Evolutionary conservation across 805 yeast genomes (phyloP), one percentile per base, ranked within the genome.

Genomic region (Grigorovia jiainica): DNA sequence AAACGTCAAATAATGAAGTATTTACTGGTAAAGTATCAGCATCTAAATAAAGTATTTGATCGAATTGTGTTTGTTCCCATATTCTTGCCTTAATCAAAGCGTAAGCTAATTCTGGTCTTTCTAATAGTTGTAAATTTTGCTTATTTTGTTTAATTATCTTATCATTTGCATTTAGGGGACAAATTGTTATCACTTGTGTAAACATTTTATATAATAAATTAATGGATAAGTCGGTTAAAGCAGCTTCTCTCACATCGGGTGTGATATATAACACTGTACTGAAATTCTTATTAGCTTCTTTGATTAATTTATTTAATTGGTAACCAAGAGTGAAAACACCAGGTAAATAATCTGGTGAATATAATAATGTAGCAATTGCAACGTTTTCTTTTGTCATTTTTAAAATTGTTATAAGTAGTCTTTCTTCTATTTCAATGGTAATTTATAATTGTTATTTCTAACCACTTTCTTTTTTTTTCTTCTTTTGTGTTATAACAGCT

Each of bases 41-140:
- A 58, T 82, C 92, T 43, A 82, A 54, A 54, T 79, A 82, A 15
- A 80, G 55, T 1, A 82, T 57, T 40, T 65, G 68, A 10, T 72
- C 73, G 52, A 52, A 68, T 35, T 61, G 59, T 9, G 55, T 52
- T 40, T 74, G 60, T 27, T 65, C 61, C 74, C 80, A 77, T 25
- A 75, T 52, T 40, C 68, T 62, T 7, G 75, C 60, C 47, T 77
- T 77, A 39, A 75, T 64, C 48, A 69, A 69, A 2, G 81, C 74
- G 44, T 67, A 67, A 19, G 67, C 63, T 35, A 76, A 57, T 48
- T 76, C 81, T 4, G 79, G 77, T 48, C 82, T 63, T 18, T 65
- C 59, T 49, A 78, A 46, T 24, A 65, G 46, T 13, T 48, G 42
- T 35, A 65, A 44, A 41, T 66, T 65, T 6, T 40, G 46, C 31